These are phyloP conservation scores for Saprolegnia diclina DNA, from an alignment of 352 stramenopile genomes.

Conservation along the genomic window DNA sequence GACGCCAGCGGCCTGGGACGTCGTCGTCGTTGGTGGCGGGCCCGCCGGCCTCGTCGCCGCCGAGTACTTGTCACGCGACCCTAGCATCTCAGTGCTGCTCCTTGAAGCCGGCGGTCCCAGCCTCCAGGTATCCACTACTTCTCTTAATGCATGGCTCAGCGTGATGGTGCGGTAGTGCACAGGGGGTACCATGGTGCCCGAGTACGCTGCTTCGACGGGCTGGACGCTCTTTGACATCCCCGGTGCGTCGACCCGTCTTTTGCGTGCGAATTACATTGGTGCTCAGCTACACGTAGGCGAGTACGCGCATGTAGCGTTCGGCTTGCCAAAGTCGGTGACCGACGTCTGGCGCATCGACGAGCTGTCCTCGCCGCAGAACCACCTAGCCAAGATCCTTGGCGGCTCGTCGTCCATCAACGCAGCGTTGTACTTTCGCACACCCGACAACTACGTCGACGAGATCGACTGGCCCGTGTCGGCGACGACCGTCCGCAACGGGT, in stretches of 20 bases:
- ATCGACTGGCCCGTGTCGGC: constrained; percentile 50
- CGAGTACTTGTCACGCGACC: constrained; percentile 50
- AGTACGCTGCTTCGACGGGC: constrained; percentile 38
- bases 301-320: constrained; percentile 36
- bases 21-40: constrained; percentile 52
- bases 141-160: neutral
- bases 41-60: constrained; percentile 53
- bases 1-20: constrained; percentile 35
- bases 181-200: constrained; percentile 40
- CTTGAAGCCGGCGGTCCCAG: constrained; percentile 51
- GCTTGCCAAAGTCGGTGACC: neutral
- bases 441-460: constrained; percentile 41
- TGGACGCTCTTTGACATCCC: constrained; percentile 75
- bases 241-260: neutral
- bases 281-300: constrained; percentile 31
- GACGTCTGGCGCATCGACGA: constrained; percentile 45
- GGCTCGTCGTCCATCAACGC: constrained; percentile 82
- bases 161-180: constrained; percentile 12
- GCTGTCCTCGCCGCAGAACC: constrained; percentile 43
- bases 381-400: constrained; percentile 71
- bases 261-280: neutral
- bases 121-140: constrained; percentile 26
- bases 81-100: constrained; percentile 47
- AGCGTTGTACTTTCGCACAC: constrained; percentile 73
- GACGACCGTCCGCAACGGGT: constrained; percentile 42